Conservation (phyloP, 345 rosid genomes). For the Melaleuca alternifolia region DNA sequence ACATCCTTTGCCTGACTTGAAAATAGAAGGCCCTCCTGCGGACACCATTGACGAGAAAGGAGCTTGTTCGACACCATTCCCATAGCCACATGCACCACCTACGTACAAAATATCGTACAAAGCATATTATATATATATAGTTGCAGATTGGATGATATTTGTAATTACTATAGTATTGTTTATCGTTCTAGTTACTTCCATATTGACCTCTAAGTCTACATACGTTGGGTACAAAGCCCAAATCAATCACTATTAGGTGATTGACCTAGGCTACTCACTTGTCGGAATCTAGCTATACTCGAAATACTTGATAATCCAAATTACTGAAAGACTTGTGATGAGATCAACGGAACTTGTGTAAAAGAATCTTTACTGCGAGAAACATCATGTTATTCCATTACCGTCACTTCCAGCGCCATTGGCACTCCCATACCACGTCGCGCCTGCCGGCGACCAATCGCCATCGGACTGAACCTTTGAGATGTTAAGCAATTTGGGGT, state of each 20-base stretch:
- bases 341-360: neutral
- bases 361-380: neutral
- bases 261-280: neutral
- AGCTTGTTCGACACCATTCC: constrained; percentile 16
- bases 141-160: neutral
- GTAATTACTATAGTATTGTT: neutral
- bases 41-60: constrained; percentile 40
- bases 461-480: neutral
- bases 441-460: constrained; percentile 32
- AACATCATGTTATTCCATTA: neutral
- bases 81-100: constrained; percentile 79
- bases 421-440: constrained; percentile 59
- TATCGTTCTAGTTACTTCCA: neutral
- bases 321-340: neutral
- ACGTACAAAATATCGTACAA: neutral
- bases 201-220: neutral
- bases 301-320: neutral
- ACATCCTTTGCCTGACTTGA: constrained; percentile 49
- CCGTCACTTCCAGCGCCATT: constrained; percentile 40
- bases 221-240: neutral
- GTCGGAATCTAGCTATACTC: neutral
- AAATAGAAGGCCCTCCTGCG: constrained; percentile 50
- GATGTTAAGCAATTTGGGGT: neutral
- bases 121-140: neutral
- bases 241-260: neutral